These are phyloP conservation scores for Fusarium chlamydosporum DNA, from an alignment of 2,329 filamentous ascomycete species.

Conservation along the genomic window DNA sequence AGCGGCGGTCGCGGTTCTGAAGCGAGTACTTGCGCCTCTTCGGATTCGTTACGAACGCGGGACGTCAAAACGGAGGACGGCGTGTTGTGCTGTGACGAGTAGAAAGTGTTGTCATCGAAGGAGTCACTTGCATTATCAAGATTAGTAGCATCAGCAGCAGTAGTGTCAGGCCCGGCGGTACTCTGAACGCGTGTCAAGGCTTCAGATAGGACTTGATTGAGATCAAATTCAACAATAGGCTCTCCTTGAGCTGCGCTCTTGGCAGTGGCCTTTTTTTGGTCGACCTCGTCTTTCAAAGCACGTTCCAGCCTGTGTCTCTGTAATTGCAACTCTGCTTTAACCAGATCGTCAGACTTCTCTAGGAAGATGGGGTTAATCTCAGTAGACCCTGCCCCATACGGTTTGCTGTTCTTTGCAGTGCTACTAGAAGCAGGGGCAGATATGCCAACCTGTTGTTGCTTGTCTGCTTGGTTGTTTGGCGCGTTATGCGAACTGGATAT, in stretches of 20 bases:
- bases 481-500: slow-evolving; percentile 38
- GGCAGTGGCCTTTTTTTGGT: slow-evolving; percentile 67
- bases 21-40: slow-evolving; percentile 50
- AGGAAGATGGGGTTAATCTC: slow-evolving; percentile 87
- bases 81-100: slow-evolving; percentile 93
- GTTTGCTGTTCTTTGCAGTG: slow-evolving; percentile 54
- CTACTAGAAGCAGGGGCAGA: slow-evolving; percentile 20
- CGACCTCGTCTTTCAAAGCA: slow-evolving; percentile 80
- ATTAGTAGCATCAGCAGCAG: slow-evolving; percentile 71
- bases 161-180: slow-evolving; percentile 70
- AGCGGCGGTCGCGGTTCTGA: slow-evolving; percentile 32
- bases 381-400: slow-evolving; percentile 66
- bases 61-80: slow-evolving; percentile 67
- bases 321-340: slow-evolving; percentile 84
- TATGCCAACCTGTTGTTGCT: slow-evolving; percentile 52
- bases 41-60: slow-evolving; percentile 63
- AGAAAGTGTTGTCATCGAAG: slow-evolving; percentile 94
- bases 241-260: slow-evolving; percentile 62
- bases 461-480: slow-evolving; percentile 42
- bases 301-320: slow-evolving; percentile 87
- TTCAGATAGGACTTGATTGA: slow-evolving; percentile 79
- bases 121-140: slow-evolving; percentile 79
- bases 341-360: slow-evolving; percentile 86
- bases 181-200: slow-evolving; percentile 80
- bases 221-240: slow-evolving; percentile 75